These are phyloP conservation scores for Umbilicus rupestris DNA, from an alignment of 164 flowering plant genomes.

Conservation along the genomic window DNA sequence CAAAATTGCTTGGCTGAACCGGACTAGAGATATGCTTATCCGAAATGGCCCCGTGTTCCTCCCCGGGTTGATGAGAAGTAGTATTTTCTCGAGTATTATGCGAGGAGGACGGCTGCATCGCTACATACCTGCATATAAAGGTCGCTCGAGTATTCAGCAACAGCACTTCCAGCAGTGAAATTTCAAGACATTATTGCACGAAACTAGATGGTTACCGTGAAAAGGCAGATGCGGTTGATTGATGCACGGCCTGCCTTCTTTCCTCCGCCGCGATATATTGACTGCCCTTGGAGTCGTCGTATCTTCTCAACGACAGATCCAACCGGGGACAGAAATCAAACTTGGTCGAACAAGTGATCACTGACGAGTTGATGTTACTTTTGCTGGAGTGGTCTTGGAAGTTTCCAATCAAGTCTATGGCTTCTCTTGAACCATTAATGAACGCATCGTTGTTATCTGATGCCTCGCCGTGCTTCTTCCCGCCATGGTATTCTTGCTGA, in stretches of 20 bases:
- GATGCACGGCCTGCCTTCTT: slow-evolving; percentile 35
- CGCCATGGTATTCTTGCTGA: slow-evolving; percentile 13
- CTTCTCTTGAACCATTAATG: slow-evolving; percentile 34
- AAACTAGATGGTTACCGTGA: slow-evolving; percentile 30
- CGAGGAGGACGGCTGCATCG: slow-evolving; percentile 18
- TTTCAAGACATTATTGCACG: not conserved
- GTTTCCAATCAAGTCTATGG: slow-evolving; percentile 74
- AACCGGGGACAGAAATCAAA: slow-evolving; percentile 29
- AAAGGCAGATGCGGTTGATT: slow-evolving; percentile 77
- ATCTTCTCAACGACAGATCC: slow-evolving; percentile 69
- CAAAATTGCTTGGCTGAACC: slow-evolving; percentile 14
- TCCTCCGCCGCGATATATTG: slow-evolving; percentile 19
- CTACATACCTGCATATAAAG: slow-evolving; percentile 55
- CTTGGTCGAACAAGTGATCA: slow-evolving; percentile 19
- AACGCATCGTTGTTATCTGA: slow-evolving; percentile 15
- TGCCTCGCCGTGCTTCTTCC: slow-evolving; percentile 14
- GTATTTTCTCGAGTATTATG: slow-evolving; percentile 16
- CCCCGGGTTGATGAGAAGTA: slow-evolving; percentile 19
- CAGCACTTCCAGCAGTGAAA: not conserved
- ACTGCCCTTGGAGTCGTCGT: slow-evolving; percentile 26
- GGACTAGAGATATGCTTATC: slow-evolving; percentile 20
- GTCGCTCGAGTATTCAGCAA: slow-evolving; percentile 8
- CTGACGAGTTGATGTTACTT: slow-evolving; percentile 13
- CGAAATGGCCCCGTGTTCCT: slow-evolving; percentile 18
- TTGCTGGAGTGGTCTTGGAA: slow-evolving; percentile 28